Evolutionary conservation across 345 rosid genomes (phyloP), one percentile per base, ranked within the genome.

Genomic region (Fremontodendron californicum): DNA sequence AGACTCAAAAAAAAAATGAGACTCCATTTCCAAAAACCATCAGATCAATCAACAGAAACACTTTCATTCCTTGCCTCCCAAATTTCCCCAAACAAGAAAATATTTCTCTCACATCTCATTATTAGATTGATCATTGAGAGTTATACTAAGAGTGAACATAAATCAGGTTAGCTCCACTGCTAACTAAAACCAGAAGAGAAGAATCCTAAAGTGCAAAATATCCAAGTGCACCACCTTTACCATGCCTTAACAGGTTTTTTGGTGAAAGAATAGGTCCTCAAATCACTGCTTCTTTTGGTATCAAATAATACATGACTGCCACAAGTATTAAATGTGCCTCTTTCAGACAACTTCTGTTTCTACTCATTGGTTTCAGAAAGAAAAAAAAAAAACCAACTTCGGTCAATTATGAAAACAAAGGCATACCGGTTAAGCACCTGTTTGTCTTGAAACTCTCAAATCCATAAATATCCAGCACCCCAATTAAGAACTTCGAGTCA

Each of bases 391-490:
- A 71, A 51, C 75, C 75, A 71, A 71, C 65, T 42, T 42, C 1
- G 5, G 23, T 64, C 35, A 75, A 37, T 13, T 48, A 46, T 72
- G 76, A 78, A 83, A 79, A 89, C 83, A 79, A 88, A 85, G 86
- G 94, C 90, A 85, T 91, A 88, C 90, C 88, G 71, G 86, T 86
- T 79, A 90, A 89, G 96, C 94, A 96, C 99, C 99, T 96, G 93
- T 96, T 96, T 86, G 97, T 93, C 93, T 96, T 92, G 94, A 96
- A 96, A 91, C 98, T 96, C 90, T 96, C 99, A 81, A 96, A 96
- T 79, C 99, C 99, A 87, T 96, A 96, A 57, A 96, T 96, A 91
- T 96, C 99, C 81, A 96, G 90, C 80, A 96, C 99, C 23, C 98
- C 99, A 63, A 96, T 96, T 75, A 96, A 87, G 85, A 73, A 88